Evolutionary conservation across 129 eudicot genomes (phyloP).

Genomic region (Dittrichia graveolens): DNA sequence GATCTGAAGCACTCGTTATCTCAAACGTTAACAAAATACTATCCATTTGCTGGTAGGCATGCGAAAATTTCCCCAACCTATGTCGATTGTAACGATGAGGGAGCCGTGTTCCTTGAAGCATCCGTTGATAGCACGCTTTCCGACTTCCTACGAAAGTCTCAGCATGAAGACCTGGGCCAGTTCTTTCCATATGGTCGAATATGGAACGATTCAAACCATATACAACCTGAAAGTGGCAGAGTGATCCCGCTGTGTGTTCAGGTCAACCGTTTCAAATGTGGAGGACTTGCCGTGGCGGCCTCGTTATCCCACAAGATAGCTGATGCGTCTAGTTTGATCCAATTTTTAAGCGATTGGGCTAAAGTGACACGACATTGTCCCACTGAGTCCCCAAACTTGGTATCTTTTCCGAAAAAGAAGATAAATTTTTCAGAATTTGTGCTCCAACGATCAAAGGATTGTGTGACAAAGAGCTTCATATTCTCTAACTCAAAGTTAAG

Average conservation of each 20-base stretch:
- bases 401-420: not conserved
- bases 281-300: not conserved
- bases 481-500: not conserved
- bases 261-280: not conserved
- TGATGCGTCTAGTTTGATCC: not conserved
- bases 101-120: not conserved
- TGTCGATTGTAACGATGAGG: conserved; percentile 6
- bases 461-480: not conserved
- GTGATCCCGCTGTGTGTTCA: not conserved
- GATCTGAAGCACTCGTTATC: not conserved
- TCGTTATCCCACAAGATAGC: conserved; percentile 3
- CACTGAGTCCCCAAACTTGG: not conserved
- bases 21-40: conserved; percentile 1
- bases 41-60: conserved; percentile 13
- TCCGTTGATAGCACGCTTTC: not conserved
- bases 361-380: not conserved
- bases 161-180: not conserved
- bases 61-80: not conserved
- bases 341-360: conserved; percentile 8
- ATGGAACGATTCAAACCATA: not conserved
- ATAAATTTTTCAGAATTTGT: not conserved
- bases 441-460: not conserved
- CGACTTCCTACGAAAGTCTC: conserved; percentile 3
- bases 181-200: not conserved
- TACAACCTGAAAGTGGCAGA: not conserved